phyloP scores from a whole-genome alignment of 148 eudicot species.

The Amaranthus hypochondriacus region DNA sequence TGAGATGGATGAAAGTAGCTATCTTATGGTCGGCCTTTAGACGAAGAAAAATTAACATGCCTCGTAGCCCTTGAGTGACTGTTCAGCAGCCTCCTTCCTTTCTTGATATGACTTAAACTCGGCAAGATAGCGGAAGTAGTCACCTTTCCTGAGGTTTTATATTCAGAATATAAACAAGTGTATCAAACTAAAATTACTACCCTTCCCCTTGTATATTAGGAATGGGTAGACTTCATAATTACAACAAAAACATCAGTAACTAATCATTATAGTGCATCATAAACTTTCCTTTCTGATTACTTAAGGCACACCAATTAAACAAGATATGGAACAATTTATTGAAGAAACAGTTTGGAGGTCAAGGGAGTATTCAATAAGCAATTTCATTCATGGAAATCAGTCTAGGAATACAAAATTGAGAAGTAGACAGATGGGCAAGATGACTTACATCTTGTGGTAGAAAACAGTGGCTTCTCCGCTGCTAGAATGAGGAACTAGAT shows the following conservation, averaged over 20 bases:
- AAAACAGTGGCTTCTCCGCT: conserved; percentile 93
- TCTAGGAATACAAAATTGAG: background rate
- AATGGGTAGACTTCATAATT: background rate
- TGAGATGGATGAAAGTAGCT: background rate
- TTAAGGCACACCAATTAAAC: background rate
- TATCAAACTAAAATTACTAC: too few species aligned
- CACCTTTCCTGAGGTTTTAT: conserved; percentile 71
- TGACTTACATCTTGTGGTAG: conserved; percentile 93
- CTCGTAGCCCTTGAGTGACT: conserved; percentile 91
- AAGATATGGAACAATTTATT: background rate
- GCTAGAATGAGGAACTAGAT: conserved; percentile 75
- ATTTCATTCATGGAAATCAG: background rate
- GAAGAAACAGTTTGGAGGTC: background rate
- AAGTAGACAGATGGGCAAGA: background rate
- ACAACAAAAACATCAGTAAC: background rate
- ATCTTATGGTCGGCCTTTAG: background rate
- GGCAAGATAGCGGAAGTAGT: conserved; percentile 88
- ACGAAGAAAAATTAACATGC: conserved; percentile 32
- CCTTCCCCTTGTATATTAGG: too few species aligned
- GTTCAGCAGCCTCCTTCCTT: conserved; percentile 84
- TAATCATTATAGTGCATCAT: background rate
- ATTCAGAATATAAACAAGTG: background rate
- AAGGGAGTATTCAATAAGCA: background rate
- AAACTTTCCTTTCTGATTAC: background rate
- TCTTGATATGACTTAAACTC: conserved; percentile 86